phyloP scores from a whole-genome alignment of 768 basidiomycete genomes.

The Lactifluus volemus region DNA sequence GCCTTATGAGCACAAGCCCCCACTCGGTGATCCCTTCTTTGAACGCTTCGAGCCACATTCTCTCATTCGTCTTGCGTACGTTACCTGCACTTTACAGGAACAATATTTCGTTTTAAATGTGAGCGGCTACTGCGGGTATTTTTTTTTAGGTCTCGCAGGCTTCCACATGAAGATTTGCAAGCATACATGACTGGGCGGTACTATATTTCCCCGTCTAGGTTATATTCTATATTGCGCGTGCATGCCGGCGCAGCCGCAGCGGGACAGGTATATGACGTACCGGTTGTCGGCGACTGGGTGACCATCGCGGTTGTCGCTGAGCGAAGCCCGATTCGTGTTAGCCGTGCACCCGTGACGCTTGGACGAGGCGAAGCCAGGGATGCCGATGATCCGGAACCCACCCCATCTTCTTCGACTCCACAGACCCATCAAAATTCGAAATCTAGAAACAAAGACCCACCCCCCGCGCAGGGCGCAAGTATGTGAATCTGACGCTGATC shows the following conservation, averaged over 20 bases:
- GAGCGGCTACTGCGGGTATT: background rate
- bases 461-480: conserved; percentile 61
- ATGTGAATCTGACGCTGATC: conserved; percentile 75
- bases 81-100: conserved; percentile 14
- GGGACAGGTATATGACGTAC: conserved; percentile 75
- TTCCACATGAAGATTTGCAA: conserved; percentile 71
- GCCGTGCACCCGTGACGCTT: conserved; percentile 50
- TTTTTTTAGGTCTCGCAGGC: conserved; percentile 51
- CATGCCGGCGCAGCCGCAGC: conserved; percentile 34
- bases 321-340: conserved; percentile 70
- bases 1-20: conserved; percentile 64
- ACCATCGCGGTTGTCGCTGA: conserved; percentile 95
- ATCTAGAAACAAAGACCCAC: conserved; percentile 19
- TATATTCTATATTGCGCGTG: conserved; percentile 80
- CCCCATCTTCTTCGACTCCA: background rate
- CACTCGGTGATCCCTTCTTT: conserved; percentile 68
- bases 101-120: background rate
- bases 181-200: conserved; percentile 77
- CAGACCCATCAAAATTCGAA: background rate
- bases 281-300: conserved; percentile 89
- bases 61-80: conserved; percentile 74
- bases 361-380: conserved; percentile 37
- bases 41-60: conserved; percentile 84
- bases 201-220: conserved; percentile 77
- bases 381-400: conserved; percentile 21